Conservation (phyloP, 371 early-diverging fungal species). For the Chytridium lagenaria region DNA sequence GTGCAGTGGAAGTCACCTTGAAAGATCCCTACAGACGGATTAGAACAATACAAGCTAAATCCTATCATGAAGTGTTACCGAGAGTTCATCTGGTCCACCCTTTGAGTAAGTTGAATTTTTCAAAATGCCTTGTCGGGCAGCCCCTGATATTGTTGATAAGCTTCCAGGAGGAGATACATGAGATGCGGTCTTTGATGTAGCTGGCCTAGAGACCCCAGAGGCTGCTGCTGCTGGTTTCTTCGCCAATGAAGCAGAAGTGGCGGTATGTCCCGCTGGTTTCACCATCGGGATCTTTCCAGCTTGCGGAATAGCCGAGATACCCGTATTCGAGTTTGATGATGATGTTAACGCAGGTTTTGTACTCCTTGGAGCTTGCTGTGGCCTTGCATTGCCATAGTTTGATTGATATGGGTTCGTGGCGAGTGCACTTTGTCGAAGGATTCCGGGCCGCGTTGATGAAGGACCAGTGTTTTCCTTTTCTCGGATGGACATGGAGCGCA, state of each 20-base stretch:
- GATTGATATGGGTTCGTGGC: background rate
- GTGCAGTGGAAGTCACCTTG: background rate
- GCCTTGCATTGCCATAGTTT: conserved; percentile 4
- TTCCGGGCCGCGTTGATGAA: background rate
- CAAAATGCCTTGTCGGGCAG: background rate
- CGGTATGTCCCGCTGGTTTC: background rate
- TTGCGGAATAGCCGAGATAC: background rate
- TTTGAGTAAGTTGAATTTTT: no score
- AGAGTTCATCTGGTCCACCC: no score
- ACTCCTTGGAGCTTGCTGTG: background rate
- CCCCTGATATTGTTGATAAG: no score
- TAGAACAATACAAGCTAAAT: background rate
- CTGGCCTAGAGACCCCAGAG: no score
- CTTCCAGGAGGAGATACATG: no score
- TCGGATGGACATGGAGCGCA: conserved; percentile 10
- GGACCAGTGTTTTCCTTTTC: background rate
- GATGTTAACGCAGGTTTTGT: background rate
- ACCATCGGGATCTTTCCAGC: background rate
- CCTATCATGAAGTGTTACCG: no score
- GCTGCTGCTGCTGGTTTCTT: no score
- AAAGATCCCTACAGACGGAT: background rate
- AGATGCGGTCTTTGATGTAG: no score
- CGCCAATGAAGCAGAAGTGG: background rate
- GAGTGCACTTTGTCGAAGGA: background rate
- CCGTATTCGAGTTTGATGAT: background rate